Percentiles rank a stretch among this genome's conserved stretches.
Evolutionary conservation across 2,329 filamentous ascomycete genomes (phyloP).

Genomic region (Penicillium sp.): DNA sequence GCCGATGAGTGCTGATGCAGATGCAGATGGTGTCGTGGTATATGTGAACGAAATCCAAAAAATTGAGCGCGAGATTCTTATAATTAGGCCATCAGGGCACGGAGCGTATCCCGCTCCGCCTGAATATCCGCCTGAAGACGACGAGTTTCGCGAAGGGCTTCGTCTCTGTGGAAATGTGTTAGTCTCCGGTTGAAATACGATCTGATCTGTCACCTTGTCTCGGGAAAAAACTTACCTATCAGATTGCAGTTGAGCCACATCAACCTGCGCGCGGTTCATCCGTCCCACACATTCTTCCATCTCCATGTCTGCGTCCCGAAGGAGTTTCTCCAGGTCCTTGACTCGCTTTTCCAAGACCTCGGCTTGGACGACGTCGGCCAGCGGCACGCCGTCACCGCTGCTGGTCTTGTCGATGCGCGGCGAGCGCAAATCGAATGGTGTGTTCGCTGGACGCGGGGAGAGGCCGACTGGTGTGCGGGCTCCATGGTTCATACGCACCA

Average conservation of each 20-base stretch:
- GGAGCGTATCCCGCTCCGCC: conserved; percentile 58
- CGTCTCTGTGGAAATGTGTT: conserved; percentile 51
- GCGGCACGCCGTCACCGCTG: conserved; percentile 55
- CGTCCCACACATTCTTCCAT: conserved; percentile 78
- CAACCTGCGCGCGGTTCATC: conserved; percentile 79
- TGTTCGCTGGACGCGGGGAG: conserved; percentile 57
- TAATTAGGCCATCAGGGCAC: conserved; percentile 41
- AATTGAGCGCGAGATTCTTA: not conserved
- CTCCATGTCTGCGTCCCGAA: conserved; percentile 69
- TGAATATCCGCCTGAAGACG: conserved; percentile 64
- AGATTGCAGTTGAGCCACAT: conserved; percentile 70
- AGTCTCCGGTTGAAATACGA: conserved; percentile 9
- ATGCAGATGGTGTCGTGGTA: conserved; percentile 23
- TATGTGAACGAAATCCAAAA: conserved; percentile 11
- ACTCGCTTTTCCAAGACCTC: conserved; percentile 73
- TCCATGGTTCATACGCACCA: conserved; percentile 64
- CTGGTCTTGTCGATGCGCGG: conserved; percentile 59
- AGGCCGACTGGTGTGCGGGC: conserved; percentile 43
- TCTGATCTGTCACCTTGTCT: conserved; percentile 10
- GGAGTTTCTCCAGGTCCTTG: conserved; percentile 75
- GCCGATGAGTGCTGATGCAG: conserved; percentile 15
- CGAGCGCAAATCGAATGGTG: conserved; percentile 57
- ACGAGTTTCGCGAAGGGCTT: conserved; percentile 66
- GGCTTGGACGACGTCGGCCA: conserved; percentile 68
- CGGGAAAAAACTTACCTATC: conserved; percentile 38